Percentiles rank a stretch among this genome's conserved stretches.
These are phyloP conservation scores for Nepenthes alata DNA, from an alignment of 179 eudicot species.

Conservation along the genomic window DNA sequence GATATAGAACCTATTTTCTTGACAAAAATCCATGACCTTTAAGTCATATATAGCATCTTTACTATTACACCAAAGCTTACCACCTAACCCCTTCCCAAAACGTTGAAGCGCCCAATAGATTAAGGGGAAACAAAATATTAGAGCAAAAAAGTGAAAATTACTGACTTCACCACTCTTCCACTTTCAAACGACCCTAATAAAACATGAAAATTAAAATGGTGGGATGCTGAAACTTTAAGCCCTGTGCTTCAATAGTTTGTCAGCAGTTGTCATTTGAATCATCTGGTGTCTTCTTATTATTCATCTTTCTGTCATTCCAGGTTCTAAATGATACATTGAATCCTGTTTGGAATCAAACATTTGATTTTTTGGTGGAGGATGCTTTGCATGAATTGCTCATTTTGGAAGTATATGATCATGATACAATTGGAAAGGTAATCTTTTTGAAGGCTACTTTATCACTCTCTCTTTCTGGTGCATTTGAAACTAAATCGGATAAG, in stretches of 20 bases:
- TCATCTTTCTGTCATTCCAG: constrained; percentile 27
- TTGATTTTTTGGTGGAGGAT: constrained; percentile 84
- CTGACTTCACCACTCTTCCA: too few species aligned
- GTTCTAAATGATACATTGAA: constrained; percentile 61
- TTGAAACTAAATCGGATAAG: neutral
- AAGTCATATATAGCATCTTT: too few species aligned
- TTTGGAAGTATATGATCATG: constrained; percentile 76
- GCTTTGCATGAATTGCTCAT: constrained; percentile 71
- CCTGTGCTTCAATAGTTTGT: neutral
- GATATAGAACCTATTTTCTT: too few species aligned
- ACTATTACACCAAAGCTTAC: too few species aligned
- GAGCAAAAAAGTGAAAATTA: too few species aligned
- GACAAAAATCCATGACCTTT: too few species aligned
- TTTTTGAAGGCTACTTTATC: neutral
- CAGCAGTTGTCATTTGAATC: neutral
- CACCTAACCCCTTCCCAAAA: neutral
- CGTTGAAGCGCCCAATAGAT: neutral
- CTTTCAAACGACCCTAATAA: too few species aligned
- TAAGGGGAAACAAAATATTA: too few species aligned
- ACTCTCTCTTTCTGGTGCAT: neutral
- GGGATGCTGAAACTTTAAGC: neutral
- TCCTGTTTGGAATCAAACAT: constrained; percentile 95
- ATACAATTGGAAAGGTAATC: constrained; percentile 82
- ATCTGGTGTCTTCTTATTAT: neutral
- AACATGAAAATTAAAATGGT: too few species aligned